These are phyloP conservation scores for Tulasnella sp. DNA, from an alignment of 768 basidiomycete species.

Conservation along the genomic window DNA sequence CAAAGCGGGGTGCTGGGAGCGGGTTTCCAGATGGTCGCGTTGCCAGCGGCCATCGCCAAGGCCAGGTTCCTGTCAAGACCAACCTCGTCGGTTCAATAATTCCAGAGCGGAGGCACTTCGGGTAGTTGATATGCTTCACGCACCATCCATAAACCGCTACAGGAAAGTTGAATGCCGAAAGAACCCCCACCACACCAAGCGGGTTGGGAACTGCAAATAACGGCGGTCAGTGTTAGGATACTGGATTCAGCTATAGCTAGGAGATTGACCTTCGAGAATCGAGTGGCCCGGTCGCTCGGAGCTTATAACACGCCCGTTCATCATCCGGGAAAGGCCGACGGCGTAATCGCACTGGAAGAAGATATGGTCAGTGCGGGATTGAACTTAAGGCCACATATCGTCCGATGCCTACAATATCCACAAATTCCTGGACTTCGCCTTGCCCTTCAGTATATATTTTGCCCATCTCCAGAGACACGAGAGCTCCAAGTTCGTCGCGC, in stretches of 20 bases:
- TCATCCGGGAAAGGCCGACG: conserved; percentile 86
- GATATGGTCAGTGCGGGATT: not conserved
- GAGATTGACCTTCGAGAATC: conserved; percentile 64
- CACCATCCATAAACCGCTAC: conserved; percentile 88
- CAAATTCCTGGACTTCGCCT: conserved; percentile 91
- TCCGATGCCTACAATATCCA: conserved; percentile 68
- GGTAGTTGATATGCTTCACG: conserved; percentile 18
- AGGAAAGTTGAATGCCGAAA: conserved; percentile 96
- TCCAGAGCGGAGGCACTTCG: conserved; percentile 9
- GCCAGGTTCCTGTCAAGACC: conserved; percentile 63
- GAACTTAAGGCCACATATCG: not conserved
- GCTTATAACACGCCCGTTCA: conserved; percentile 79
- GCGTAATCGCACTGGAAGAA: conserved; percentile 77
- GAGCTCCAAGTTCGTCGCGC: conserved; percentile 67
- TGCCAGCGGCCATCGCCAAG: conserved; percentile 78
- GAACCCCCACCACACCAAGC: conserved; percentile 55
- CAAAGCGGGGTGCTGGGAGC: conserved; percentile 80
- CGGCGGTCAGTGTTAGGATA: not conserved
- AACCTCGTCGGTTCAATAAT: not conserved
- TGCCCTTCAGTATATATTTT: conserved; percentile 83
- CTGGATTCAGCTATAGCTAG: not conserved
- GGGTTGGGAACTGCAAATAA: conserved; percentile 73
- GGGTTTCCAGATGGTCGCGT: conserved; percentile 93
- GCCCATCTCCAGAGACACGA: conserved; percentile 55
- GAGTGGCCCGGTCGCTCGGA: conserved; percentile 86